These are phyloP conservation scores for Aureobasidium sp. DNA, from an alignment of 2,329 filamentous ascomycete genomes.

Conservation along the genomic window DNA sequence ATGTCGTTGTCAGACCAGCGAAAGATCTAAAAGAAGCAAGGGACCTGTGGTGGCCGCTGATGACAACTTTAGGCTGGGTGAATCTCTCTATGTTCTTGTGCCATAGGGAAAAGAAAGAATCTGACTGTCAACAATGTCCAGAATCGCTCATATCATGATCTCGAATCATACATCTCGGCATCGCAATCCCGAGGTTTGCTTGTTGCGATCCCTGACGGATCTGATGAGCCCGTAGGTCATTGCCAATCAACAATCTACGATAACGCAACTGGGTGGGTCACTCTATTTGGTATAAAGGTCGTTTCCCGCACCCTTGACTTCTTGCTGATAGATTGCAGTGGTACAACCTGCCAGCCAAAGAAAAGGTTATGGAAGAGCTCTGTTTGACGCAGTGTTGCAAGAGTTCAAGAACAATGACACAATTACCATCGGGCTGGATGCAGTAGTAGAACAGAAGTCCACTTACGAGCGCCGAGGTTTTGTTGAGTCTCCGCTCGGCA, in stretches of 20 bases:
- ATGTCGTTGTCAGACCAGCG: neutral
- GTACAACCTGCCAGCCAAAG: constrained; percentile 27
- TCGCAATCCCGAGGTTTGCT: constrained; percentile 26
- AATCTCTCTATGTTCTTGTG: neutral
- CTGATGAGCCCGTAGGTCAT: constrained; percentile 26
- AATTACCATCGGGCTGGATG: constrained; percentile 30
- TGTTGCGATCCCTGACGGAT: constrained; percentile 24
- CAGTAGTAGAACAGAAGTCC: constrained; percentile 30
- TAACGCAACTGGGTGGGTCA: constrained; percentile 34
- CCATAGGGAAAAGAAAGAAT: neutral
- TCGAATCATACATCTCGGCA: constrained; percentile 26
- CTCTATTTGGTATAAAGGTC: constrained; percentile 25
- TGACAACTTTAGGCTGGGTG: neutral
- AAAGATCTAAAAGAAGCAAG: neutral
- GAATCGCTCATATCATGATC: constrained; percentile 30
- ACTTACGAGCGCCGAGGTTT: constrained; percentile 32
- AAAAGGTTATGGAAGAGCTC: constrained; percentile 26
- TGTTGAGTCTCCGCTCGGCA: constrained; percentile 21
- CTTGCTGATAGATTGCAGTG: constrained; percentile 14
- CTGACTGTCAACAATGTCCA: constrained; percentile 14
- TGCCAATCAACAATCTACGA: constrained; percentile 28
- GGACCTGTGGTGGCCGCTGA: neutral
- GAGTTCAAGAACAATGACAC: constrained; percentile 21
- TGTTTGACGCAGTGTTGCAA: constrained; percentile 27
- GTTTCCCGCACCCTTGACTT: neutral